Conservation (phyloP, 192 early-diverging fungal genomes). For the Fimicolochytrium jonesii region DNA sequence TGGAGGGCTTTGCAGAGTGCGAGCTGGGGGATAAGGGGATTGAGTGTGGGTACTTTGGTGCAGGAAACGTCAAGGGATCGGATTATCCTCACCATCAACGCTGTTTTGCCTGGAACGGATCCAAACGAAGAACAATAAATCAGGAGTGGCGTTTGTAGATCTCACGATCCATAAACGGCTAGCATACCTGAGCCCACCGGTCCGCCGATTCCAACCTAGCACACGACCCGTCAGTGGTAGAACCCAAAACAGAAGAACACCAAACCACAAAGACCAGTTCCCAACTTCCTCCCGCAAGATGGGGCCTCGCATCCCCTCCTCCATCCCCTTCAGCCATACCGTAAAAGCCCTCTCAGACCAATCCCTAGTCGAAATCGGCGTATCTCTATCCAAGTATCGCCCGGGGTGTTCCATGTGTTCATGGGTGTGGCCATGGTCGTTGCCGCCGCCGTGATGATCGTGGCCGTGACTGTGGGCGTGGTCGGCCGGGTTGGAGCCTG, state of each 20-base stretch:
- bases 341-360: slow-evolving; percentile 93
- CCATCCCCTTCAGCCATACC: too few species aligned
- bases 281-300: too few species aligned
- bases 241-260: background rate
- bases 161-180: background rate
- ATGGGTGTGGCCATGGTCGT: slow-evolving; percentile 87
- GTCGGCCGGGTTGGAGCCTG: background rate
- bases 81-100: background rate
- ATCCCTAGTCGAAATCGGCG: slow-evolving; percentile 68
- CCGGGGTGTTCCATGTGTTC: slow-evolving; percentile 88
- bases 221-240: background rate
- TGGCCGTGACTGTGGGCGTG: slow-evolving; percentile 33
- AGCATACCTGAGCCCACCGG: slow-evolving; percentile 81
- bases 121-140: too few species aligned
- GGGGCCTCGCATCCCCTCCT: too few species aligned
- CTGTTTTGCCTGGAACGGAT: slow-evolving; percentile 10
- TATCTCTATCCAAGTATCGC: slow-evolving; percentile 66
- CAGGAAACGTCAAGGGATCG: background rate
- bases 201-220: slow-evolving; percentile 32
- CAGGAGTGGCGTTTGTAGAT: too few species aligned
- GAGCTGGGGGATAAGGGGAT: slow-evolving; percentile 37
- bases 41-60: background rate
- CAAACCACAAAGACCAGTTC: background rate
- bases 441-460: slow-evolving; percentile 22
- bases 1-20: slow-evolving; percentile 81